These are phyloP conservation scores for Camelina hispida DNA, from an alignment of 345 rosid genomes.

Conservation along the genomic window DNA sequence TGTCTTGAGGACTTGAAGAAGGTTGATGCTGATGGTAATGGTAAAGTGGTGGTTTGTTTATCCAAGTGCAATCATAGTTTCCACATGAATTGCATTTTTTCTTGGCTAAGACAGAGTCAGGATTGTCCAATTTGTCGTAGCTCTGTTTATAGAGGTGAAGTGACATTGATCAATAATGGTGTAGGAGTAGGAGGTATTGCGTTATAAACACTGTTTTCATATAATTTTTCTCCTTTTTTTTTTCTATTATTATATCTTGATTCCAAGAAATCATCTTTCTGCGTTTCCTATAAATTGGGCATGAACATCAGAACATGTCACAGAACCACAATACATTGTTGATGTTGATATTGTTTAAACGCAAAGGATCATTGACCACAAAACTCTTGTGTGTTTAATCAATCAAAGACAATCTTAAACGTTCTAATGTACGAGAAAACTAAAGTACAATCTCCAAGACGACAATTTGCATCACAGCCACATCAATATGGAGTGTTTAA, in stretches of 20 bases:
- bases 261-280: no score
- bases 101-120: conserved; percentile 23
- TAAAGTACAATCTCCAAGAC: neutral
- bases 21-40: neutral
- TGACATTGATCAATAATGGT: conserved; percentile 7
- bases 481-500: neutral
- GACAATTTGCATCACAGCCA: neutral
- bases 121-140: conserved; percentile 16
- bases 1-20: no score
- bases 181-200: no score
- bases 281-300: no score
- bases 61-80: conserved; percentile 20
- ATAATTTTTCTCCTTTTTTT: no score
- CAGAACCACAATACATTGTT: neutral
- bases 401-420: neutral
- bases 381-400: neutral
- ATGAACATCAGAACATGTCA: no score
- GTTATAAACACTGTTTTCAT: neutral
- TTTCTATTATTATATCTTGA: no score
- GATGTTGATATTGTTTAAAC: neutral
- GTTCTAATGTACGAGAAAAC: no score
- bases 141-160: neutral
- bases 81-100: conserved; percentile 6
- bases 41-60: conserved; percentile 10
- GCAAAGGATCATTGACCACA: neutral